Conservation (phyloP, 345 rosid genomes). For the Moringa oleifera region DNA sequence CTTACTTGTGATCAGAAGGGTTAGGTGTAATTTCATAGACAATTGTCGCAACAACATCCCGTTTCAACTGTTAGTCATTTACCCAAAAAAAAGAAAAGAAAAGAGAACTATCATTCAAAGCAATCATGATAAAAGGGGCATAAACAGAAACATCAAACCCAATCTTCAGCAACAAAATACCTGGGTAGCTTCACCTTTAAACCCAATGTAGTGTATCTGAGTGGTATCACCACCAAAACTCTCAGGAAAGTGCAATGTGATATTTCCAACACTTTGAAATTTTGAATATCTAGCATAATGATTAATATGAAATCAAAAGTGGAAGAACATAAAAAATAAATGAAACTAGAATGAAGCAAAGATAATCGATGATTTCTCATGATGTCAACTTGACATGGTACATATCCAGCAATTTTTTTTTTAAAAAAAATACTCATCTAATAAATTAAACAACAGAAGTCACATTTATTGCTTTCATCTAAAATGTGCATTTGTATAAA, state of each 20-base stretch:
- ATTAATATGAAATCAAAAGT: slow-evolving; percentile 8
- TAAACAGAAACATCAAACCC: slow-evolving; percentile 4
- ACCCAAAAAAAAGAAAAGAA: slow-evolving; percentile 4
- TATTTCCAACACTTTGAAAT: slow-evolving; percentile 81
- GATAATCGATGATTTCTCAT: neutral
- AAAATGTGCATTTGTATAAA: too few species aligned
- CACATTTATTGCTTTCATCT: neutral
- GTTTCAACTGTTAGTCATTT: slow-evolving; percentile 64
- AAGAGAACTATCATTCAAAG: slow-evolving; percentile 16
- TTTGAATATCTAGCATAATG: slow-evolving; percentile 59
- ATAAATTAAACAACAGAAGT: neutral
- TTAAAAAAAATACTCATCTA: neutral
- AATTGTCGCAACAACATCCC: slow-evolving; percentile 84
- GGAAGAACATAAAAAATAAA: neutral
- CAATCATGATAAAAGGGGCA: neutral
- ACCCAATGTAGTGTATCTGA: slow-evolving; percentile 81
- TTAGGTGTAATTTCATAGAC: slow-evolving; percentile 93
- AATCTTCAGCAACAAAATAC: slow-evolving; percentile 26
- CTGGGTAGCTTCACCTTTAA: slow-evolving; percentile 98
- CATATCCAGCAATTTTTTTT: neutral
- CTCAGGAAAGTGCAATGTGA: slow-evolving; percentile 95
- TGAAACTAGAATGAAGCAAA: neutral
- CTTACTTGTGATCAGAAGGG: slow-evolving; percentile 98
- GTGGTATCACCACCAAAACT: slow-evolving; percentile 79
- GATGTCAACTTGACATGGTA: slow-evolving; percentile 7